Evolutionary conservation across 768 basidiomycete genomes (phyloP).

Genomic region (Pulveroboletus sp.): DNA sequence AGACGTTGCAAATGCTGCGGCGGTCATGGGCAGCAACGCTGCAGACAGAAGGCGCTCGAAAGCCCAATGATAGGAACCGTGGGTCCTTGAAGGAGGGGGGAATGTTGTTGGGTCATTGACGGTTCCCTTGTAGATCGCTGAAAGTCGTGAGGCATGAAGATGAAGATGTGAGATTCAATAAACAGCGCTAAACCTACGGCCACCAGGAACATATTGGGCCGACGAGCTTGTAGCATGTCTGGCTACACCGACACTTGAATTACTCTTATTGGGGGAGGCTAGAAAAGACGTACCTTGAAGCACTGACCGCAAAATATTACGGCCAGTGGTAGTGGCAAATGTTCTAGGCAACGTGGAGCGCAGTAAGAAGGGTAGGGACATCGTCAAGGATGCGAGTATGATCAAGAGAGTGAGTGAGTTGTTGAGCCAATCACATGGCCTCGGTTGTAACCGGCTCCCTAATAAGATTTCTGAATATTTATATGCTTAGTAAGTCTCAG

Average conservation of each 20-base stretch:
- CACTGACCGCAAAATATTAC: slow-evolving; percentile 37
- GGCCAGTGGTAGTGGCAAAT: slow-evolving; percentile 34
- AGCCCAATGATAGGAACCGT: slow-evolving; percentile 89
- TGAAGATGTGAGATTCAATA: background rate
- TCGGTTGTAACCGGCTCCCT: slow-evolving; percentile 4
- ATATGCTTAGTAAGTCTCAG: background rate
- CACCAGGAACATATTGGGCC: slow-evolving; percentile 57
- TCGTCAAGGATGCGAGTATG: slow-evolving; percentile 16
- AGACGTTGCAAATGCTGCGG: slow-evolving; percentile 77
- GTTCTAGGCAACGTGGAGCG: slow-evolving; percentile 46
- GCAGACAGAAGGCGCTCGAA: slow-evolving; percentile 93
- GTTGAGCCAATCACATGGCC: slow-evolving; percentile 15
- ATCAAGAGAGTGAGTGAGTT: background rate
- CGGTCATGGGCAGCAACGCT: slow-evolving; percentile 81
- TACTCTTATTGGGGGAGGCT: background rate
- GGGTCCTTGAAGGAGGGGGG: slow-evolving; percentile 71
- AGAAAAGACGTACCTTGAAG: slow-evolving; percentile 34
- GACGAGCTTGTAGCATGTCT: slow-evolving; percentile 36
- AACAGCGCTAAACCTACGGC: slow-evolving; percentile 45
- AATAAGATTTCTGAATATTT: background rate
- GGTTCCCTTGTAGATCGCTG: slow-evolving; percentile 84
- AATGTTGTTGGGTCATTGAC: slow-evolving; percentile 94
- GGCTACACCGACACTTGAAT: slow-evolving; percentile 24
- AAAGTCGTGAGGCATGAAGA: background rate
- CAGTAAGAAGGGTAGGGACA: slow-evolving; percentile 48